Evolutionary conservation across 2,329 filamentous ascomycete genomes (phyloP), one percentile per base, ranked within the genome.

Genomic region (Fusarium sp.): DNA sequence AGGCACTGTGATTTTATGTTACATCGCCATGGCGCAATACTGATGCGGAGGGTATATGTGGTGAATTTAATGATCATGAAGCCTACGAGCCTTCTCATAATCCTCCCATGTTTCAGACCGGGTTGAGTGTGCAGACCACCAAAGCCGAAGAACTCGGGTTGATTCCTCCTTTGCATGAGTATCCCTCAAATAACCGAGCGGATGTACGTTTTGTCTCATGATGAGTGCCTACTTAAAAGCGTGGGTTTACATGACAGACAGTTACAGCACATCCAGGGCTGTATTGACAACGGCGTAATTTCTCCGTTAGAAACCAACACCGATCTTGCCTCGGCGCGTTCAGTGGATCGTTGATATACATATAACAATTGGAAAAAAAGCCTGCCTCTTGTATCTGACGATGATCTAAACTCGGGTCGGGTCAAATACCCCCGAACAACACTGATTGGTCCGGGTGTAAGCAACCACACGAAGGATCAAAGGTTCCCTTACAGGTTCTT

Each of bases 371-470:
- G 24, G 22, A 45, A 6, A 17, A 17, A 22, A 28, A 10, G 22
- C 18, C 17, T 12, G 24, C 10, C 20, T 47, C 10, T 5, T 49
- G 36, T 48, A 54, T 63, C 54, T 51, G 42, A 51, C 28, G 47
- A 73, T 63, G 45, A 55, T 51, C 57, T 61, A 39, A 48, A 51
- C n/a, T 72, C 49, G 55, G 38, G 13, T 73, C 36, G 55, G 58
- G 35, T 55, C 38, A 73, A 31, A 47, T 31, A 36, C 20, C 35
- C 26, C 63, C 66, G 42, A 44, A 28, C 24, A 17, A 33, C 42
- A 60, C 47, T 56, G 44, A 74, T 74, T 74, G 71, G 71, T 39
- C 67, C 71, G 71, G 67, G 45, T 74, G 54, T 42, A 65, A 64
- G 22, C 22, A 55, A 62, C 42, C 26, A 52, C 22, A 14, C 57